Evolutionary conservation across 164 flowering plant genomes (phyloP).

Genomic region (Tetracentron sinense): DNA sequence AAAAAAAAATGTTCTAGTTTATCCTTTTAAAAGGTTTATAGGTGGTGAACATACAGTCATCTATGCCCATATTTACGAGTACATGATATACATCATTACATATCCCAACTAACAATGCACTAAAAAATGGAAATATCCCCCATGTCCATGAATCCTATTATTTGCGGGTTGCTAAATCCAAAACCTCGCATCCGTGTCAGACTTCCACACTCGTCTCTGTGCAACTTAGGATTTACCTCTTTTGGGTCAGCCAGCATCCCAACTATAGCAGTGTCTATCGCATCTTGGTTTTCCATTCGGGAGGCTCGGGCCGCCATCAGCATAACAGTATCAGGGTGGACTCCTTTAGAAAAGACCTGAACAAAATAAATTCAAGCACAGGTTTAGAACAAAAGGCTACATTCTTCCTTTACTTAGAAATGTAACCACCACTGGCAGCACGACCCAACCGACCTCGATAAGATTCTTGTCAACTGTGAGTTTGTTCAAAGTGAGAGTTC

Average conservation of each 20-base stretch:
- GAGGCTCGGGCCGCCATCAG: slow-evolving; percentile 91
- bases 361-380: not conserved
- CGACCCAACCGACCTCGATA: slow-evolving; percentile 49
- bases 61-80: too few relatives aligned
- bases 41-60: too few relatives aligned
- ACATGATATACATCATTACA: too few relatives aligned
- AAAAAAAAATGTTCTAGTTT: too few relatives aligned
- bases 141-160: too few relatives aligned
- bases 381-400: not conserved
- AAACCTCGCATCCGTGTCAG: too few relatives aligned
- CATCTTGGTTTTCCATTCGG: slow-evolving; percentile 73
- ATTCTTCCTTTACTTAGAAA: not conserved
- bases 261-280: slow-evolving; percentile 76
- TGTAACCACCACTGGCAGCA: not conserved
- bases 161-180: too few relatives aligned
- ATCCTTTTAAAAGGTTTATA: too few relatives aligned
- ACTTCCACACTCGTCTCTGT: too few relatives aligned
- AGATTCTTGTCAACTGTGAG: slow-evolving; percentile 83
- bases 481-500: slow-evolving; percentile 78
- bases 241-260: slow-evolving; percentile 80
- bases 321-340: slow-evolving; percentile 60
- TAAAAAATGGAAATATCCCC: too few relatives aligned
- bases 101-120: too few relatives aligned
- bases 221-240: slow-evolving; percentile 66
- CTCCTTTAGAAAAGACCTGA: slow-evolving; percentile 68